Conservation (phyloP, 176 grass and related monocot genomes). For the Ensete glaucum region DNA sequence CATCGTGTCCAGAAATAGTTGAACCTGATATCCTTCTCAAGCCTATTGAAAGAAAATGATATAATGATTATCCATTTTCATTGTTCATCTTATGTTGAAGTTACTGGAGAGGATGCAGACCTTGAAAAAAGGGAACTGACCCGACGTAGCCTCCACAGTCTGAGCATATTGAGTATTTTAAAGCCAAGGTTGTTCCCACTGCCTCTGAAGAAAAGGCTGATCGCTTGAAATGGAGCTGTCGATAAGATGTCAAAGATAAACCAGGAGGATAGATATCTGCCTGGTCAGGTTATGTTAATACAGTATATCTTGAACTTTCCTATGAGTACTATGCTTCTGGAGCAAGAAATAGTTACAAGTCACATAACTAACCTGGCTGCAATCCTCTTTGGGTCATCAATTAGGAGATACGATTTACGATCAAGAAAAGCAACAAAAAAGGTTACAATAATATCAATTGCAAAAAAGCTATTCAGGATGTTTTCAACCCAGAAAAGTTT, state of each 20-base stretch:
- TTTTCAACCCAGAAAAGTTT: slow-evolving; percentile 48
- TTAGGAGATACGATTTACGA: slow-evolving; percentile 59
- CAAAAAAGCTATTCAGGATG: slow-evolving; percentile 68
- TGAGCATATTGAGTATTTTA: slow-evolving; percentile 9
- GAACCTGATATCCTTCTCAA: slow-evolving; percentile 77
- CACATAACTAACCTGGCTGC: slow-evolving; percentile 49
- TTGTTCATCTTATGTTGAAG: slow-evolving; percentile 9
- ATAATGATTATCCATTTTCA: slow-evolving; percentile 26
- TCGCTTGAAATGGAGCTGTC: slow-evolving; percentile 2
- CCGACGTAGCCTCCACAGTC: slow-evolving; percentile 13
- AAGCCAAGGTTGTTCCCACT: background rate
- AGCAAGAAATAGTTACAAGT: background rate
- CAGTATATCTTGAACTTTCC: background rate
- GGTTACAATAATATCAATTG: slow-evolving; percentile 80
- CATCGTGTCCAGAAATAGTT: slow-evolving; percentile 82
- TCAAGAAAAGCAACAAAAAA: slow-evolving; percentile 88
- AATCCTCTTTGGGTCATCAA: slow-evolving; percentile 70
- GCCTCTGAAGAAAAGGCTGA: slow-evolving; percentile 1
- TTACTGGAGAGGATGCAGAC: slow-evolving; percentile 30
- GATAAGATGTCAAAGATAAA: slow-evolving; percentile 9
- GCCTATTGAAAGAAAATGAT: slow-evolving; percentile 37
- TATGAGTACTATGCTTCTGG: background rate
- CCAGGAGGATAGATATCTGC: slow-evolving; percentile 8
- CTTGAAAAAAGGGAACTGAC: slow-evolving; percentile 60
- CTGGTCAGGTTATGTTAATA: background rate